These are phyloP conservation scores for Reticulascus tulasneorum DNA, from an alignment of 2,329 filamentous ascomycete species.

Conservation along the genomic window DNA sequence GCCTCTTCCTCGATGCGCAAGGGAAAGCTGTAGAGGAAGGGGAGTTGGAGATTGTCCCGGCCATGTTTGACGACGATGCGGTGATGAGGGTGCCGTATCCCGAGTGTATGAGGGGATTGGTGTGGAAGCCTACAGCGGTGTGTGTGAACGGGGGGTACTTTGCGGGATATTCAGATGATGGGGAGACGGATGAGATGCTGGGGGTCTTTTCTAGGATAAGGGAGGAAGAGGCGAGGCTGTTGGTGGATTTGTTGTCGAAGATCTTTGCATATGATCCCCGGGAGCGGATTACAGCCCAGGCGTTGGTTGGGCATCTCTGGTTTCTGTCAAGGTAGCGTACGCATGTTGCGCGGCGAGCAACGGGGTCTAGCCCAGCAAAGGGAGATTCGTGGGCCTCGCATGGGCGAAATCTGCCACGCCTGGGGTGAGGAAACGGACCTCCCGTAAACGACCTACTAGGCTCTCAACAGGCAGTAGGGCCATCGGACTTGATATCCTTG, in stretches of 20 bases:
- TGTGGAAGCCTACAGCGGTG: constrained; percentile 14
- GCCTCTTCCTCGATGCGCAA: not conserved
- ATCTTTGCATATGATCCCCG: constrained; percentile 18
- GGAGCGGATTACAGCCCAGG: not conserved
- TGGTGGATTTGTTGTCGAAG: constrained; percentile 17
- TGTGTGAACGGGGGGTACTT: constrained; percentile 11
- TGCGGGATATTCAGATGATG: constrained; percentile 11
- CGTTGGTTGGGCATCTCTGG: not conserved
- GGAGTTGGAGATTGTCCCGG: not conserved
- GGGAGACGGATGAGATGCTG: constrained; percentile 10
- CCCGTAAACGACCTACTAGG: too few species aligned
- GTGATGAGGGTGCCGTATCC: constrained; percentile 3
- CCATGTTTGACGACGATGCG: not conserved
- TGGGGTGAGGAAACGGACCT: too few species aligned
- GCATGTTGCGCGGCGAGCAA: too few species aligned
- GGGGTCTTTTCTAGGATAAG: constrained; percentile 15
- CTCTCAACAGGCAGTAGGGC: too few species aligned
- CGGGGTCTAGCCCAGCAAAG: too few species aligned
- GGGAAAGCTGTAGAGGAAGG: not conserved
- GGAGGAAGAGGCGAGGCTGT: constrained; percentile 12
- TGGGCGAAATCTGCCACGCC: too few species aligned
- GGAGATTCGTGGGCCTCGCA: too few species aligned
- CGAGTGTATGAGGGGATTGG: constrained; percentile 2
- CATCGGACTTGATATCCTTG: too few species aligned
- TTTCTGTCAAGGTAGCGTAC: too few species aligned